phyloP scores from a whole-genome alignment of 805 yeast genomes.

The Teunomyces cretensis region DNA sequence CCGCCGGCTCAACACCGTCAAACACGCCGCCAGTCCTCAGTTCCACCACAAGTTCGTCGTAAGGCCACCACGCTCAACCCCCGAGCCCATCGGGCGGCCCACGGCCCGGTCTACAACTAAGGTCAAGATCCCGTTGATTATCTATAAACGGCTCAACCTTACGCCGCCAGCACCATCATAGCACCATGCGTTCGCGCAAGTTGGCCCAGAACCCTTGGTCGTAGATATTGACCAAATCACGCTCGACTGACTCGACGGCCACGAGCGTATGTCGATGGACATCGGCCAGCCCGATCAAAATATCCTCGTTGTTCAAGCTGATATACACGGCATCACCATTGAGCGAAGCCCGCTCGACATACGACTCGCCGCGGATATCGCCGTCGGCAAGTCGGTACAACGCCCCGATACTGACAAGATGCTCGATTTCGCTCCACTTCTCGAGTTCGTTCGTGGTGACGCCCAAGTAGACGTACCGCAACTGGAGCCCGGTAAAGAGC shows the following conservation, averaged over 20 bases:
- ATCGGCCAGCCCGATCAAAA: slow-evolving; percentile 18
- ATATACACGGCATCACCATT: slow-evolving; percentile 23
- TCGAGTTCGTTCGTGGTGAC: slow-evolving; percentile 73
- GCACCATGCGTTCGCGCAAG: slow-evolving; percentile 29
- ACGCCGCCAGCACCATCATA: not conserved
- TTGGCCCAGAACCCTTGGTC: slow-evolving; percentile 50
- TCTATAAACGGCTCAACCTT: slow-evolving; percentile 14
- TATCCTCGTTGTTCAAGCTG: slow-evolving; percentile 24
- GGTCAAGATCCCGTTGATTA: slow-evolving; percentile 13
- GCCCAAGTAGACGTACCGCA: slow-evolving; percentile 57
- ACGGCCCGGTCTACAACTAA: not conserved
- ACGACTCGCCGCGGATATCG: slow-evolving; percentile 9
- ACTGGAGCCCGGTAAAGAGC: slow-evolving; percentile 33
- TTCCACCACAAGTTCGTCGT: no score
- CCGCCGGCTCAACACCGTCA: not conserved
- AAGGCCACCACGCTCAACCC: no score
- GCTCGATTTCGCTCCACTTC: slow-evolving; percentile 68
- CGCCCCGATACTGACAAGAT: slow-evolving; percentile 26
- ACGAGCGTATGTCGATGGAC: slow-evolving; percentile 10
- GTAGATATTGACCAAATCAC: slow-evolving; percentile 44
- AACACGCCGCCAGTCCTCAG: not conserved
- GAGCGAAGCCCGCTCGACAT: slow-evolving; percentile 12
- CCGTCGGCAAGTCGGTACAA: slow-evolving; percentile 7
- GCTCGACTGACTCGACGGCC: slow-evolving; percentile 23
- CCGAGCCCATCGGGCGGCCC: not conserved